Evolutionary conservation across 371 early-diverging fungal species (phyloP), one percentile per base, ranked within the genome.

Genomic region (Saksenaea vasiformis): DNA sequence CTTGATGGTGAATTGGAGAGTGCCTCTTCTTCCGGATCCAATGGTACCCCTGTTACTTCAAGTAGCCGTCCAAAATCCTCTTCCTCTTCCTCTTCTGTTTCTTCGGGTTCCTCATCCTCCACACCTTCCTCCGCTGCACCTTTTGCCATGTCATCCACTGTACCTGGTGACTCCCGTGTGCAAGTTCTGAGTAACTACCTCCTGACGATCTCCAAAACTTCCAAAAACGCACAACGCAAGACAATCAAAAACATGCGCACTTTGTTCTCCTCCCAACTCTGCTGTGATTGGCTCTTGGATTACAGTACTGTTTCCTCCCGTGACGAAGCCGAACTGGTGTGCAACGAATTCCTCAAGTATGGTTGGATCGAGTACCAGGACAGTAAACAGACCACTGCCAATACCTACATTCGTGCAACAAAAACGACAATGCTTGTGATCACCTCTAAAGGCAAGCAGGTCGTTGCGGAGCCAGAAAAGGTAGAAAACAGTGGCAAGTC

Each of bases 241-340:
- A 65, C 56, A 13, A 51, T 41, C 44, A 76, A 68, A 35, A 66
- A 58, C 10, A 68, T 73, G 64, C 68, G 73, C 2, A 60, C 75
- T 1, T 72, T 79, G 0, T 77, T 80, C 36, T 68, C 76, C 17
- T 69, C 77, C 1, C 75, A 70, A 36, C 65, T 77, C 60, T 80
- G 80, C 58, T 79, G 80, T 31, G 89, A 87, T 22, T 90, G 89
- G 89, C 65, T 91, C 19, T 56, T 88, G 35, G 85, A 84, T 19
- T 77, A 83, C 53, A 79, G 84, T 4, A 82, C 87, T 0, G 82
- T 85, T 8, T 77, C 87, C 44, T 80, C 83, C 37, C 79, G 80
- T 13, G 83, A 87, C 44, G 91, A 91, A 62, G 86, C 89, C 0
- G 74, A 85, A 41, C 38, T 70, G 0, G 73, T 90, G 28, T 80